Evolutionary conservation across 176 grass and related monocot species (phyloP).

Genomic region (Otatea glauca): DNA sequence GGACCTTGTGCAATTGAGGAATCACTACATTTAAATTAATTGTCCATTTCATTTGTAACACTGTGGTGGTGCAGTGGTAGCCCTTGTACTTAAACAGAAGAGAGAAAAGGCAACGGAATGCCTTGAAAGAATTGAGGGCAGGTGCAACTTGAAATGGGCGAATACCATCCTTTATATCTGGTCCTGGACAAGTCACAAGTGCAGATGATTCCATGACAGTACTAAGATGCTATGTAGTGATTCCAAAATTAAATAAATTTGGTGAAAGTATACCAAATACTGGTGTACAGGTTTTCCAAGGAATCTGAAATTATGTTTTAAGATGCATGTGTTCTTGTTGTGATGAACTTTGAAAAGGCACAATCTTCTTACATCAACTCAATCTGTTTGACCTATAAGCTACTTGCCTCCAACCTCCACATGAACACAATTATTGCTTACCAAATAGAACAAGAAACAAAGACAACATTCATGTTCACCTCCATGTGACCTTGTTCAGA

Average conservation of each 20-base stretch:
- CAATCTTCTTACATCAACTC: background rate
- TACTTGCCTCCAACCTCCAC: constrained; percentile 7
- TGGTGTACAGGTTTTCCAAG: background rate
- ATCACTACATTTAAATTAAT: constrained; percentile 17
- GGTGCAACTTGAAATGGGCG: background rate
- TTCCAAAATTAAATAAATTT: constrained; percentile 24
- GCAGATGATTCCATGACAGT: constrained; percentile 21
- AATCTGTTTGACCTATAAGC: constrained; percentile 11
- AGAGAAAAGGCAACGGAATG: background rate
- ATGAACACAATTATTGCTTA: constrained; percentile 11
- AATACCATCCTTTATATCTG: background rate
- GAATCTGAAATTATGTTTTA: constrained; percentile 26
- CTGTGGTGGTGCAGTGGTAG: background rate
- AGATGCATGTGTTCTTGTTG: background rate
- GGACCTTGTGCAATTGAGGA: constrained; percentile 29
- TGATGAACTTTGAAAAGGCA: background rate
- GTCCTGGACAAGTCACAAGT: background rate
- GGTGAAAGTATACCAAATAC: background rate
- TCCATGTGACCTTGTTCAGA: background rate
- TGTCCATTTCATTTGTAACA: constrained; percentile 38
- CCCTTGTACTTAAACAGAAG: constrained; percentile 18
- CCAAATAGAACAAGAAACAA: background rate
- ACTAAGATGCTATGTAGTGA: background rate
- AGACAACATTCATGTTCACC: background rate
- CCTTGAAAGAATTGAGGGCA: background rate